phyloP scores from a whole-genome alignment of 805 yeast species.

The Zygoascus biomembranicola region DNA sequence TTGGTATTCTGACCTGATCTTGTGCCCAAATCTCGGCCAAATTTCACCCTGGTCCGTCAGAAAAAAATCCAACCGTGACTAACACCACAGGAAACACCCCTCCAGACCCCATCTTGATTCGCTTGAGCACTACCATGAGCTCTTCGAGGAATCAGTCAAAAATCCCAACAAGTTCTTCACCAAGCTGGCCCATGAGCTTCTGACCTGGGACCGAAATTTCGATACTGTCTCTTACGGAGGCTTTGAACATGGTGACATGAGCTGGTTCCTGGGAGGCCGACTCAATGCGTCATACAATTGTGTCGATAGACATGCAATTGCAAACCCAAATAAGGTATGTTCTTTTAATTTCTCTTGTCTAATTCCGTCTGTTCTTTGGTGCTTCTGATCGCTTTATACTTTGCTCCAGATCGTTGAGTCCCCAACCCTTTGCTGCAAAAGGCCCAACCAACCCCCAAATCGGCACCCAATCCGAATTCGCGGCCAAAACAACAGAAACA shows the following conservation, averaged over 20 bases:
- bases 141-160: constrained; percentile 68
- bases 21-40: neutral
- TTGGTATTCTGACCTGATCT: neutral
- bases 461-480: neutral
- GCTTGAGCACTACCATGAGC: constrained; percentile 56
- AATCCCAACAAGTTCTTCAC: constrained; percentile 80
- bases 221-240: constrained; percentile 54
- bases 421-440: neutral
- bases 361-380: neutral
- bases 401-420: neutral
- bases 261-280: constrained; percentile 93
- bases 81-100: constrained; percentile 33
- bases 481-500: too few species aligned
- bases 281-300: constrained; percentile 89
- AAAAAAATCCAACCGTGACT: neutral
- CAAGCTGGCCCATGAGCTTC: constrained; percentile 58
- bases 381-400: neutral
- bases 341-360: neutral
- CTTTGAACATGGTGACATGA: constrained; percentile 65
- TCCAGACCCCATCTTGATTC: constrained; percentile 49
- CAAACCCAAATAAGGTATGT: constrained; percentile 63
- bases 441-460: neutral
- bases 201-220: constrained; percentile 77
- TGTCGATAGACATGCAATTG: constrained; percentile 91
- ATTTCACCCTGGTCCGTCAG: neutral